A percentile compares a stretch with the other conserved stretches of the same genome.
Conservation (phyloP, 1,284 basidiomycete species). For the Apiotrichum veenhuisii region DNA sequence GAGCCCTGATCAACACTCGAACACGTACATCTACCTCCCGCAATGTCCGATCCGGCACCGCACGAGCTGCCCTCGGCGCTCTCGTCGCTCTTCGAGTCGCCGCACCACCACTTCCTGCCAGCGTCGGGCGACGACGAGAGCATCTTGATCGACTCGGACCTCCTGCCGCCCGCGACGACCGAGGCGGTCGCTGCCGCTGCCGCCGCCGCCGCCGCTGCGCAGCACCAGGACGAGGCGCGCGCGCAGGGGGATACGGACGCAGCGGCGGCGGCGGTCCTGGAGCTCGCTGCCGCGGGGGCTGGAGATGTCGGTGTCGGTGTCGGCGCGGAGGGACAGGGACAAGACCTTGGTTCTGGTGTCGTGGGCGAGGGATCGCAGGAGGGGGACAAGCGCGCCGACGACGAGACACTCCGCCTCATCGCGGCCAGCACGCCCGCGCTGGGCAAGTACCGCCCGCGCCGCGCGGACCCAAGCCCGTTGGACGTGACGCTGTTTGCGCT, state of each 20-base stretch:
- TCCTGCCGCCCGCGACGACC: neutral
- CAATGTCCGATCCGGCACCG: conserved; percentile 14
- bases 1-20: too few relatives aligned
- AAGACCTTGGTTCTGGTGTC: too few relatives aligned
- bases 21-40: too few relatives aligned
- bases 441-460: neutral
- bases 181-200: neutral
- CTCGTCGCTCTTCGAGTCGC: conserved; percentile 11
- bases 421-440: neutral
- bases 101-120: conserved; percentile 17
- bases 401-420: neutral
- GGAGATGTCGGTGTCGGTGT: too few relatives aligned
- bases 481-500: conserved; percentile 12
- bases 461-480: conserved; percentile 1
- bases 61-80: conserved; percentile 16
- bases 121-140: conserved; percentile 3
- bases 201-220: neutral
- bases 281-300: neutral
- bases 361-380: too few relatives aligned
- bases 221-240: neutral
- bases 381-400: neutral
- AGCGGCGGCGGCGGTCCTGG: neutral
- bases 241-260: neutral
- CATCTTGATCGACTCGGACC: conserved; percentile 11
- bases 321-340: too few relatives aligned